Base-by-base conservation (phyloP, 805 yeast genomes). In the Saturnispora sanitii region DNA sequence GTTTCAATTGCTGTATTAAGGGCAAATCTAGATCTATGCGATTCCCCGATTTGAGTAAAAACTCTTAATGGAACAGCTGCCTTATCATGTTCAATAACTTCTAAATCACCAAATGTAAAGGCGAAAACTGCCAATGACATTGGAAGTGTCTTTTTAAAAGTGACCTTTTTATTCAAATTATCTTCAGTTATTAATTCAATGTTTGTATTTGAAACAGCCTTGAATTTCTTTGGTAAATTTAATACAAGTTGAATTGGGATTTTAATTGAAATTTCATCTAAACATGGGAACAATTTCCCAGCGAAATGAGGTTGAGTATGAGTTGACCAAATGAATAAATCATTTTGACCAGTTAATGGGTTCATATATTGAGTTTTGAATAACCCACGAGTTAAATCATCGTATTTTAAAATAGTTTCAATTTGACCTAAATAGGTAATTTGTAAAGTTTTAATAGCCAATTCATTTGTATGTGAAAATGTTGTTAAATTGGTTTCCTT, bases 291-390 rank as follows among this genome's bases (percentile, higher is more conserved):
- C 11, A 82, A 70, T 36, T 54, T 52, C 48, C 80, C 65, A 4
- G 86, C 79, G 47, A 69, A 78, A 15, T 67, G 66, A 0, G 92
- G 87, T 54, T 82, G 88, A 33, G 76, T 68, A 52, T 83, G 92
- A 2, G 92, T 79, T 0, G 87, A 77, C 25, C 82, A 53, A 11
- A 81, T 60, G 43, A 60, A 68, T 45, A 73, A 70, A 44, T 72
- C 67, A 1, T 78, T 60, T 18, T 55, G 62, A 6, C 78, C 78
- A 1, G 72, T 61, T 16, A 61, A 55, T 4, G 67, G 62, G 48
- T 74, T 75, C 42, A 69, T 65, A 53, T 76, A 79, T 52, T 76
- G 77, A 1, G 86, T 77, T 50, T 77, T 77, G 65, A 78, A 82
- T 1, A 82, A 55, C 27, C 92, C 92, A 36, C 58, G 63, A 0